A percentile compares a stretch with the other conserved stretches of the same genome.
Conservation (phyloP, 768 basidiomycete genomes). For the Boletus coccyginus region DNA sequence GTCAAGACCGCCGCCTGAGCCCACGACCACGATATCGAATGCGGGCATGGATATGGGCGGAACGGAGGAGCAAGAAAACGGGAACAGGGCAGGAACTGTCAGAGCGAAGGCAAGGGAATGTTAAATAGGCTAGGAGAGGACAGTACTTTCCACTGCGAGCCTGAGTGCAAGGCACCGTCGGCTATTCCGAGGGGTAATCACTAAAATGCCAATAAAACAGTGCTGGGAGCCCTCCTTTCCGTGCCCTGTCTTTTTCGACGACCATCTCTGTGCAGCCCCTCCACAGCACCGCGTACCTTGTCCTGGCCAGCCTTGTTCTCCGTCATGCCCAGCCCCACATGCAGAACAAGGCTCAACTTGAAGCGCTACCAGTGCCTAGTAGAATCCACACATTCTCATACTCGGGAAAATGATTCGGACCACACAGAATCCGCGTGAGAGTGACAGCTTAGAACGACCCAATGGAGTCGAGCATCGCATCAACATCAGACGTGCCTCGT, state of each 20-base stretch:
- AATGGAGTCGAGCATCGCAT: conserved; percentile 3
- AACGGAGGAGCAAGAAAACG: not conserved
- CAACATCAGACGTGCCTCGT: not conserved
- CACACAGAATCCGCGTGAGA: conserved; percentile 16
- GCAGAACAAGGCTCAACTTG: conserved; percentile 3
- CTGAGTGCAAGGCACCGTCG: conserved; percentile 22
- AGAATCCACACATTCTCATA: conserved; percentile 8
- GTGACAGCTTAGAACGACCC: not conserved
- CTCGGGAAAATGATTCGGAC: conserved; percentile 7
- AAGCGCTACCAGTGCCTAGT: not conserved
- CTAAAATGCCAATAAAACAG: not conserved
- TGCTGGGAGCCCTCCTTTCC: not conserved
- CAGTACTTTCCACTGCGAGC: not conserved
- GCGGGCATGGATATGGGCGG: conserved; percentile 35
- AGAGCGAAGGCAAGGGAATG: not conserved
- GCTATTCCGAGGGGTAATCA: conserved; percentile 9
- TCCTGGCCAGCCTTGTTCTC: not conserved
- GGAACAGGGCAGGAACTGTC: not conserved
- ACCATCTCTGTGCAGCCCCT: not conserved
- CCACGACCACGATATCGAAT: conserved; percentile 79
- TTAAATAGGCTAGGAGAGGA: not conserved
- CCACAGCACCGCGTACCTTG: conserved; percentile 15
- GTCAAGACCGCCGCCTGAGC: conserved; percentile 84
- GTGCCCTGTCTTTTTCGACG: not conserved
- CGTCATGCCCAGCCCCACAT: not conserved